A percentile compares a stretch with the other conserved stretches of the same genome.
Evolutionary conservation across 1,284 basidiomycete genomes (phyloP).

Genomic region (Sporisorium scitamineum): DNA sequence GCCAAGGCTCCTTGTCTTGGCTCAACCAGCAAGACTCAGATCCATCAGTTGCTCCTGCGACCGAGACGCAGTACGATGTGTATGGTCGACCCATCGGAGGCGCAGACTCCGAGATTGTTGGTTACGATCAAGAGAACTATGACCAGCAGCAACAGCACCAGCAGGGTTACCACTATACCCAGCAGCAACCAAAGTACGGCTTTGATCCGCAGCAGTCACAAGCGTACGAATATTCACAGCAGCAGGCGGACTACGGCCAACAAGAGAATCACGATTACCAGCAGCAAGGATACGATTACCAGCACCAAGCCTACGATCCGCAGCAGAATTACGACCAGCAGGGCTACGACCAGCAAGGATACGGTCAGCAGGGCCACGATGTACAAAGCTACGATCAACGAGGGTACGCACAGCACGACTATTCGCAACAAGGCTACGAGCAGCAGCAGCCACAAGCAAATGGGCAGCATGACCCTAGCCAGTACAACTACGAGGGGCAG

Average conservation of each 20-base stretch:
- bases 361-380: constrained; percentile 20
- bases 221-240: constrained; percentile 20
- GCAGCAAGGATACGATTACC: constrained; percentile 10
- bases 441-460: constrained; percentile 11
- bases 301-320: constrained; percentile 25
- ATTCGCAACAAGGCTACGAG: constrained; percentile 28
- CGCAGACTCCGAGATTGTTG: constrained; percentile 11
- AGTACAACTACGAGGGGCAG: constrained; percentile 23
- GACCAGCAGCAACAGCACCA: constrained; percentile 32
- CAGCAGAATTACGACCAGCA: constrained; percentile 25
- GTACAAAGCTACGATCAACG: constrained; percentile 26
- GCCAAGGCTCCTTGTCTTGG: constrained; percentile 42
- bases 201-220: constrained; percentile 16
- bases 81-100: constrained; percentile 32
- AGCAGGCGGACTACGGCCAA: constrained; percentile 27
- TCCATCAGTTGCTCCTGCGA: neutral
- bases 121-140: constrained; percentile 26
- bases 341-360: constrained; percentile 17
- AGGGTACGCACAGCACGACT: constrained; percentile 16
- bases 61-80: constrained; percentile 34
- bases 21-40: constrained; percentile 16
- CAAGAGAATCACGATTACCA: constrained; percentile 23
- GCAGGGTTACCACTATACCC: constrained; percentile 23
- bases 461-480: constrained; percentile 21
- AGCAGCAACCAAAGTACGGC: constrained; percentile 13